Evolutionary conservation across 2,329 filamentous ascomycete species (phyloP).

Genomic region (Penicillium olsonii): DNA sequence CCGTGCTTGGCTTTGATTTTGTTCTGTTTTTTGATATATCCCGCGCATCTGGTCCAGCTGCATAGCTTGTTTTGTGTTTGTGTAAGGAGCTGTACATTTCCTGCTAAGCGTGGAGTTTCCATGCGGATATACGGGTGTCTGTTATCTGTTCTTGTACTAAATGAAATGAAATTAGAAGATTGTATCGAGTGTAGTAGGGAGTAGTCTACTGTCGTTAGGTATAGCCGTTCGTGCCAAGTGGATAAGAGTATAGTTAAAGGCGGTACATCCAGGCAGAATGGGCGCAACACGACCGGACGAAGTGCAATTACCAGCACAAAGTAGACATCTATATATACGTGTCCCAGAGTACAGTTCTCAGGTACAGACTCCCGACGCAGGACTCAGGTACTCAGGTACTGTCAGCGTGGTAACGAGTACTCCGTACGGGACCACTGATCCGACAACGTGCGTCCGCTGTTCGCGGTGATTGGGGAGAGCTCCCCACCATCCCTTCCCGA

Average conservation of each 20-base stretch:
- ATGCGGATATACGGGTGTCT: conserved; percentile 14
- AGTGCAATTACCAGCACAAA: too few relatives aligned
- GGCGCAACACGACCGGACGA: too few relatives aligned
- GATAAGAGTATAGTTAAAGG: too few relatives aligned
- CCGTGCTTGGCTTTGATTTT: conserved; percentile 6
- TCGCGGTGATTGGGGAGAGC: conserved; percentile 26
- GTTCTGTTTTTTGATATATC: conserved; percentile 24
- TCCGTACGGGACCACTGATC: conserved; percentile 6
- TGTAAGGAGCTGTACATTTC: conserved; percentile 19
- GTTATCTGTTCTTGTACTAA: conserved; percentile 8
- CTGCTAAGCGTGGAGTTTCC: conserved; percentile 12
- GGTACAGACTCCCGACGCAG: too few relatives aligned
- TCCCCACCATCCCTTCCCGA: conserved; percentile 20
- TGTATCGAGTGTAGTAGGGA: too few relatives aligned
- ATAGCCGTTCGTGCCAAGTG: too few relatives aligned
- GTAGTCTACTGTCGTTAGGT: too few relatives aligned
- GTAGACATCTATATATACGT: too few relatives aligned
- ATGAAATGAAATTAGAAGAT: background rate
- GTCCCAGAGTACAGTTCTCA: too few relatives aligned
- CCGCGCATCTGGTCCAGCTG: conserved; percentile 22
- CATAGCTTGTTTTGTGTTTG: conserved; percentile 14
- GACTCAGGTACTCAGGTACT: too few relatives aligned
- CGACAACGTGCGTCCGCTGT: conserved; percentile 20
- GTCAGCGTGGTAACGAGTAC: too few relatives aligned
- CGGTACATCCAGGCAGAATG: too few relatives aligned